Evolutionary conservation across 768 basidiomycete genomes (phyloP).

Genomic region (Trametes gibbosa): DNA sequence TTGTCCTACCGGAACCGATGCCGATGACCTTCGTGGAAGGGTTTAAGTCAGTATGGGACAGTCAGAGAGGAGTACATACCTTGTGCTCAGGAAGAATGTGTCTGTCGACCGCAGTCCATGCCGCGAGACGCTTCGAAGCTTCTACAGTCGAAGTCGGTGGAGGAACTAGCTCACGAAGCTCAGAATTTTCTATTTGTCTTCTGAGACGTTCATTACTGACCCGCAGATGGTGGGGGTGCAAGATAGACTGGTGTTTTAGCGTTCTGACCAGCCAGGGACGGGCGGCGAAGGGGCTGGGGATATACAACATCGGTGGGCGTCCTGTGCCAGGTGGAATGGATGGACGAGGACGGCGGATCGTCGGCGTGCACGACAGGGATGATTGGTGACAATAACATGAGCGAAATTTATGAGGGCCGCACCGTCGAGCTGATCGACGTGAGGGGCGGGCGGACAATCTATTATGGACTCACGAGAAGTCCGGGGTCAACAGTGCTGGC

Average conservation of each 20-base stretch:
- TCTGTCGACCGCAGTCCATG: slow-evolving; percentile 90
- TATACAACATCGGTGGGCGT: slow-evolving; percentile 23
- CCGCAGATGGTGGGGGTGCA: slow-evolving; percentile 4
- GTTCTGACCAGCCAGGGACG: slow-evolving; percentile 13
- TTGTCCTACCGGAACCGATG: slow-evolving; percentile 70
- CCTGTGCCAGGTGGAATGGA: slow-evolving; percentile 10
- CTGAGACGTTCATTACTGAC: not conserved
- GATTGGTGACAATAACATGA: slow-evolving; percentile 12
- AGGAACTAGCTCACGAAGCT: slow-evolving; percentile 11
- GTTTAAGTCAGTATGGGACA: not conserved
- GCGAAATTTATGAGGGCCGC: not conserved
- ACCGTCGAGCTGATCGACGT: not conserved
- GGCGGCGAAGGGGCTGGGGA: slow-evolving; percentile 22
- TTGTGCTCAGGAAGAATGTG: slow-evolving; percentile 82
- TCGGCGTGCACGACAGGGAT: slow-evolving; percentile 1
- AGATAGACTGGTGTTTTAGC: slow-evolving; percentile 6
- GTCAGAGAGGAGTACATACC: slow-evolving; percentile 41
- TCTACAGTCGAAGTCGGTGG: slow-evolving; percentile 55
- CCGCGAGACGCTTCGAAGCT: slow-evolving; percentile 84
- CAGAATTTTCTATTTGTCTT: not conserved
- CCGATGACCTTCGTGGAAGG: slow-evolving; percentile 65
- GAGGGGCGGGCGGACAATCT: not conserved
- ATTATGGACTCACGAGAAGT: slow-evolving; percentile 24
- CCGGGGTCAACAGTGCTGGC: slow-evolving; percentile 24
- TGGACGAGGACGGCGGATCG: not conserved